Evolutionary conservation across 179 eudicot genomes (phyloP).

Genomic region (Silene noctiflora): DNA sequence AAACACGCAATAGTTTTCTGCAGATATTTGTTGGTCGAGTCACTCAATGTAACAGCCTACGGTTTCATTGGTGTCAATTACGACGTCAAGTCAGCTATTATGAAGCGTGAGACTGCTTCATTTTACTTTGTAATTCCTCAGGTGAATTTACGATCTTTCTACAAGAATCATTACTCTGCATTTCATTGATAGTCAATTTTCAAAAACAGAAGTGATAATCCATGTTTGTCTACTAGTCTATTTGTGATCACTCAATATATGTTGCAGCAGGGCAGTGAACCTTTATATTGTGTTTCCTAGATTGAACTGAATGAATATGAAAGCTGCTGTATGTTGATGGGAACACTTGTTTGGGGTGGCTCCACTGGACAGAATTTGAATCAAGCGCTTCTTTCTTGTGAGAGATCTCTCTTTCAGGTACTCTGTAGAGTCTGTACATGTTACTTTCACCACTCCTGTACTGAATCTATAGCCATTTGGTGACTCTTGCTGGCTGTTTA

Average conservation of each 20-base stretch:
- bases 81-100: conserved; percentile 43
- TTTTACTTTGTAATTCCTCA: conserved; percentile 77
- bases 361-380: conserved; percentile 41
- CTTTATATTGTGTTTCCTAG: conserved; percentile 40
- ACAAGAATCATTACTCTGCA: conserved; percentile 11
- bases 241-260: conserved; percentile 9
- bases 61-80: conserved; percentile 59
- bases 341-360: conserved; percentile 81
- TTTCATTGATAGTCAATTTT: neutral
- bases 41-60: conserved; percentile 57
- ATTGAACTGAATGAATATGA: conserved; percentile 80
- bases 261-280: conserved; percentile 15
- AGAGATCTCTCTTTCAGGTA: conserved; percentile 69
- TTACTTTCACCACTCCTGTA: neutral
- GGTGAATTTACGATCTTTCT: conserved; percentile 44
- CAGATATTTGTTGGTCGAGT: conserved; percentile 70
- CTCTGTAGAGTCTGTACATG: neutral
- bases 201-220: conserved; percentile 2
- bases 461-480: neutral
- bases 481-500: conserved; percentile 6
- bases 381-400: conserved; percentile 59
- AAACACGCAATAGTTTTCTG: conserved; percentile 27
- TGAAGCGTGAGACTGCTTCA: conserved; percentile 55
- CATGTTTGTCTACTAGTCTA: conserved; percentile 3
- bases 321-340: conserved; percentile 56